A percentile compares a stretch with the other conserved stretches of the same genome.
Evolutionary conservation across 2,329 filamentous ascomycete genomes (phyloP).

Genomic region (Aspergillus candidus): DNA sequence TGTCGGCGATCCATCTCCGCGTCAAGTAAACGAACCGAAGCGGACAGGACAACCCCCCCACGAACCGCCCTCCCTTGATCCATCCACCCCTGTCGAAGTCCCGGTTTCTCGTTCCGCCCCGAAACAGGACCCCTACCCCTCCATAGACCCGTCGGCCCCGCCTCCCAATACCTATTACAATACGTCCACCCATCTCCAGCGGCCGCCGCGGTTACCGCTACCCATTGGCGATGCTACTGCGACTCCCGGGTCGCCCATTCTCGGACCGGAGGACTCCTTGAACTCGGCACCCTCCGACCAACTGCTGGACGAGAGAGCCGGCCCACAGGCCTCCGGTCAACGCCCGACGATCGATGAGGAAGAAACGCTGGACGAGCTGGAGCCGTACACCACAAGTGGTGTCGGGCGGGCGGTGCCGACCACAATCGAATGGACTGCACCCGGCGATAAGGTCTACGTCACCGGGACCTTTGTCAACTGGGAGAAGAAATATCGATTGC

Average conservation of each 20-base stretch:
- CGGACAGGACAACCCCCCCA: constrained; percentile 18
- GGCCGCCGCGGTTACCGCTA: constrained; percentile 81
- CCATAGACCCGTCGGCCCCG: constrained; percentile 38
- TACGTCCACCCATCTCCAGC: constrained; percentile 38
- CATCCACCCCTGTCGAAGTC: constrained; percentile 36
- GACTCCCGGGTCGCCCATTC: constrained; percentile 83
- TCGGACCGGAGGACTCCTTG: constrained; percentile 61
- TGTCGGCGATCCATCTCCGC: constrained; percentile 26
- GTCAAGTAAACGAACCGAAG: constrained; percentile 13
- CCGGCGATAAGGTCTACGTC: constrained; percentile 87
- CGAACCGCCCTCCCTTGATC: constrained; percentile 27
- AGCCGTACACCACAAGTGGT: constrained; percentile 58
- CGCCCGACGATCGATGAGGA: constrained; percentile 62
- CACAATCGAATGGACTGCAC: constrained; percentile 74
- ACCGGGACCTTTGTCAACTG: constrained; percentile 97
- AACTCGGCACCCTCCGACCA: constrained; percentile 42
- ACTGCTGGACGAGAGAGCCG: constrained; percentile 45
- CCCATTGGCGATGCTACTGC: constrained; percentile 90
- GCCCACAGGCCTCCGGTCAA: constrained; percentile 50
- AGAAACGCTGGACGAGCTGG: constrained; percentile 68
- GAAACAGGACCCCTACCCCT: constrained; percentile 24
- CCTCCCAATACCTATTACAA: constrained; percentile 45
- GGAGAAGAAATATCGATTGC: constrained; percentile 87
- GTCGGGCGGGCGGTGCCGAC: constrained; percentile 75
- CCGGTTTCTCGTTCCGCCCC: constrained; percentile 26